Conservation (phyloP, 2,329 filamentous ascomycete genomes). For the Diaporthe vexans region DNA sequence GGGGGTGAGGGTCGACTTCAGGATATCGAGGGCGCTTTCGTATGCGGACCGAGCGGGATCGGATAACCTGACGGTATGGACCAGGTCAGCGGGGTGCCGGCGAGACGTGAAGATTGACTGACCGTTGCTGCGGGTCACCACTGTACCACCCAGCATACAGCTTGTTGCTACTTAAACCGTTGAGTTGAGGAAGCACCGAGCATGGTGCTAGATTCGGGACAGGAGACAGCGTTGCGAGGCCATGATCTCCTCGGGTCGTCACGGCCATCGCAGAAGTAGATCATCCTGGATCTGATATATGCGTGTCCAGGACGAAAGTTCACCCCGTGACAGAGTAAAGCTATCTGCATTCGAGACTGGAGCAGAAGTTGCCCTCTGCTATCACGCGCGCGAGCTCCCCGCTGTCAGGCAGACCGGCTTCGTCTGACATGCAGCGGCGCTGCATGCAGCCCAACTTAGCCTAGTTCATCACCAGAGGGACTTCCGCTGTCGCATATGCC, state of each 20-base stretch:
- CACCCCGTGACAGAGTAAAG: no score
- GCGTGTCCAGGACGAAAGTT: neutral
- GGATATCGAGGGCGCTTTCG: neutral
- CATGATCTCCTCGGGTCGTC: neutral
- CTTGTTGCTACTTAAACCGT: neutral
- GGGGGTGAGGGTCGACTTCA: neutral
- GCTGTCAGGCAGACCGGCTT: neutral
- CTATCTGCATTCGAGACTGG: no score
- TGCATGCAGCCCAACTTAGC: neutral
- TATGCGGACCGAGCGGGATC: constrained; percentile 14
- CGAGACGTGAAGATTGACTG: neutral
- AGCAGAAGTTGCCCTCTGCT: neutral
- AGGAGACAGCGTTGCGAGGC: neutral
- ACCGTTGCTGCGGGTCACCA: neutral
- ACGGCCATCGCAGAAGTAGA: neutral
- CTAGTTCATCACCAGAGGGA: neutral
- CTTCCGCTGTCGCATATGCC: neutral
- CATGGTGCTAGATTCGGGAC: neutral
- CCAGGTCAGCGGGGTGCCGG: neutral
- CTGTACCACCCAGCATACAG: constrained; percentile 13
- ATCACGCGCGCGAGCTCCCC: neutral
- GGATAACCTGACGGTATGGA: neutral
- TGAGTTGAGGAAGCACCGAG: neutral
- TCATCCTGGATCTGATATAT: neutral
- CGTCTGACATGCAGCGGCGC: neutral